Evolutionary conservation across 305 asterid genomes (phyloP), one percentile per base, ranked within the genome.

Genomic region (Fraxinus xanthoxyloides): DNA sequence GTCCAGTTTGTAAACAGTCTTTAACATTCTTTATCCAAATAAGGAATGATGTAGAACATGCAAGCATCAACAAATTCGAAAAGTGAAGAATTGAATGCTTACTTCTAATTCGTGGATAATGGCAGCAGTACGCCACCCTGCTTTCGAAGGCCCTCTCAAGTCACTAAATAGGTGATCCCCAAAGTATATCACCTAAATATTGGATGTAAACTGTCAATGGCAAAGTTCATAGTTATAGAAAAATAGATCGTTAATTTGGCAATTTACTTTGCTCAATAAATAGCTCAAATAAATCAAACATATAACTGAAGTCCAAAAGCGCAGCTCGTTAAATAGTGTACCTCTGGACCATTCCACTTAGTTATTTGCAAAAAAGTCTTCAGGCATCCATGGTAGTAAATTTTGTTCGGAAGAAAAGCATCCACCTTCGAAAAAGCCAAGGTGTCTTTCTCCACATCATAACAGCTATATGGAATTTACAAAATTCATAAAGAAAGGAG

Each of bases 61-160:
- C 21, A 5, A 4, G 26, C 21, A 5, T 7, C 7, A 6, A 77
- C 34, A 40, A 81, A 79, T 5, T 74, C 6, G 80, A 34, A 82
- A 69, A 80, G 69, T 67, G 72, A 81, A 38, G 21, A 86, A 79
- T 8, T n/a, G 48, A 85, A 77, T 48, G 19, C 89, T 83, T 84
- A 94, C 99, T 91, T 91, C 97, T 87, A 96, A 85, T 87, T 96
- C 99, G 69, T 93, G 98, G 89, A 96, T 85, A 83, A 96, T 94
- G 48, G 99, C 99, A 82, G 98, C 98, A 59, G 99, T 96, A 76
- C 92, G 95, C 99, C 99, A 96, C 75, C 99, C 99, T 9, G 99
- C 91, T 88, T 92, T 94, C 75, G 99, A 93, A 87, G 99, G 99
- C 79, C 98, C 99, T 85, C 98, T 90, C 70, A 94, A 93, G 88